Conservation (phyloP, 148 eudicot genomes). For the Arbutus unedo region DNA sequence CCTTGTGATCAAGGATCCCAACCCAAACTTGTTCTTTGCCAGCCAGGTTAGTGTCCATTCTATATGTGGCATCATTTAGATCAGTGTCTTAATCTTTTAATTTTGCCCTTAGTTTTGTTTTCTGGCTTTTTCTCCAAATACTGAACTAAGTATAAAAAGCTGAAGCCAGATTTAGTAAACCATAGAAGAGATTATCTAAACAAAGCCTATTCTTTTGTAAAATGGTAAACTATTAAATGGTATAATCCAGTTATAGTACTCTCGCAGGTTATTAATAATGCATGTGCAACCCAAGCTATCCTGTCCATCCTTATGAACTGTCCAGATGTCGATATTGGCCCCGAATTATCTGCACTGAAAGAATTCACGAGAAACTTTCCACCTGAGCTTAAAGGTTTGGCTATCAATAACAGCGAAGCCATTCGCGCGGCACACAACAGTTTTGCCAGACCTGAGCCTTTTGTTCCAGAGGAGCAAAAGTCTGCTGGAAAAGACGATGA, state of each 20-base stretch:
- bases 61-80: background rate
- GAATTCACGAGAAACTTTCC: conserved; percentile 90
- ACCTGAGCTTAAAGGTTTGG: conserved; percentile 92
- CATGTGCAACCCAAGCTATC: conserved; percentile 99
- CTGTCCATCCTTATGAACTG: conserved; percentile 88
- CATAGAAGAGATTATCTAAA: no score
- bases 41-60: conserved; percentile 64
- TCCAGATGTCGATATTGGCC: conserved; percentile 89
- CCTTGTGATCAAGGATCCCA: conserved; percentile 77
- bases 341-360: conserved; percentile 76
- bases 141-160: no score
- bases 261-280: conserved; percentile 88
- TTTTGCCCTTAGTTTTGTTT: no score
- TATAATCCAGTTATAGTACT: background rate
- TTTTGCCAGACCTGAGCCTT: conserved; percentile 96
- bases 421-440: conserved; percentile 94
- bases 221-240: background rate
- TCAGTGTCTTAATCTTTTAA: no score
- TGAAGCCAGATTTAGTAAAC: no score
- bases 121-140: no score
- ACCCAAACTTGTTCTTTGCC: conserved; percentile 92
- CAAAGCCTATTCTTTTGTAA: background rate
- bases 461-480: conserved; percentile 91
- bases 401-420: conserved; percentile 97
- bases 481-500: conserved; percentile 91